Base-by-base conservation (phyloP, 345 rosid species). In the Linum lewisii region DNA sequence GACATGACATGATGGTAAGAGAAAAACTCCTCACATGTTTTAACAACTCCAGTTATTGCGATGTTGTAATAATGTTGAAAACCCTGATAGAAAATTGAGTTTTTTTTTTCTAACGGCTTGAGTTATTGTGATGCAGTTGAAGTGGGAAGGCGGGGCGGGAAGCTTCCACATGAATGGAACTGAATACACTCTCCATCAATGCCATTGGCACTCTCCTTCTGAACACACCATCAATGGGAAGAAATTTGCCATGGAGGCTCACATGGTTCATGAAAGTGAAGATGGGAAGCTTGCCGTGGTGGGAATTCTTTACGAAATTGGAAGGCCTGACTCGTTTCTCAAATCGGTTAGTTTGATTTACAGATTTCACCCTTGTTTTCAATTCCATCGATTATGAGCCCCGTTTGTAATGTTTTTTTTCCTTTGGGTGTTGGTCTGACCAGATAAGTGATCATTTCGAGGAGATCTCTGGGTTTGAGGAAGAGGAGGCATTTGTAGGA, bases 1-100 rank as follows among this genome's bases (percentile, higher is more conserved):
- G 98, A 58, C 95, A 83, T 62, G 97, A 92, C 59, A 83, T 86
- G 76, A 79, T 72, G 97, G 98, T 92, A 78, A 15, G 26, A 0
- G 44, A 3, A 9, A 8, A 57, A 21, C 21, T 38, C 16, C 8
- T 10, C 7, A 0, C 7, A 0, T 44, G 9, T 51, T 52, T 58
- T 8, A 18, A 38, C 53, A 14, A 14, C 4, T 62, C 15, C 11
- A 32, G 61, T 74, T 69, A 23, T 8, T 3, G 23, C n/a, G n/a
- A n/a, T n/a, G n/a, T n/a, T n/a, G 2, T 16, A 19, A 51, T 19
- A 15, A 7, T n/a, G 13, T 18, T 51, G 20, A 51, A 10, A n/a
- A n/a, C n/a, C n/a, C n/a, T n/a, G n/a, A n/a, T n/a, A n/a, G n/a
- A n/a, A n/a, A n/a, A n/a, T n/a, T n/a, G n/a, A n/a, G n/a, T n/a